Percentiles rank a stretch among this genome's conserved stretches.
These are phyloP conservation scores for Tetradesmus lagerheimii DNA, from an alignment of 139 green algal species.

Conservation along the genomic window DNA sequence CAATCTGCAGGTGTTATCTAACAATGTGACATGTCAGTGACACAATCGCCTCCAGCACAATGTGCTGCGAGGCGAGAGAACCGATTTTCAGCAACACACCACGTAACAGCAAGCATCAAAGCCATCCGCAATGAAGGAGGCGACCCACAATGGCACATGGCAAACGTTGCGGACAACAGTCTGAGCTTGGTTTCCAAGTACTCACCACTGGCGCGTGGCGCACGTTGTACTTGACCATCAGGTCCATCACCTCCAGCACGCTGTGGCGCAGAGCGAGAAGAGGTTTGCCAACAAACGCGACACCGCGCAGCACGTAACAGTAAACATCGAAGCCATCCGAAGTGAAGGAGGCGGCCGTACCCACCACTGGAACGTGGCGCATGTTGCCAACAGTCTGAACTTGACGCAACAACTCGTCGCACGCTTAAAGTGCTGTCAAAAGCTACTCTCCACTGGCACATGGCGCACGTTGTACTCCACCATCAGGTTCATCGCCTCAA, in stretches of 20 bases:
- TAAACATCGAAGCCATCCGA: too few species aligned
- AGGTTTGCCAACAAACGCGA: too few species aligned
- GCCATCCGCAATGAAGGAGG: too few species aligned
- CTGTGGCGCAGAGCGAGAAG: slow-evolving; percentile 37
- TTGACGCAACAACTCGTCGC: too few species aligned
- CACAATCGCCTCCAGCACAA: background rate
- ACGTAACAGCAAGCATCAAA: too few species aligned
- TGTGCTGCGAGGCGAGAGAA: background rate
- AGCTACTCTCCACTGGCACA: slow-evolving; percentile 38
- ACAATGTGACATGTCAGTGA: background rate
- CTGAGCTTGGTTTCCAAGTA: background rate
- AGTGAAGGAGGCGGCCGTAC: too few species aligned
- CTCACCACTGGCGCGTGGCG: slow-evolving; percentile 44
- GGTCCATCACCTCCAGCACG: slow-evolving; percentile 47
- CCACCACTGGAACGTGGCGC: too few species aligned
- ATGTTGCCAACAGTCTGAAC: too few species aligned
- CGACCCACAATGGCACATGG: background rate
- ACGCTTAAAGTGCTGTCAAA: too few species aligned
- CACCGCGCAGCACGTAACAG: too few species aligned
- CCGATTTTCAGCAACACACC: too few species aligned
- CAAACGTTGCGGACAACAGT: background rate
- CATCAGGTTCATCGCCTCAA: slow-evolving; percentile 31
- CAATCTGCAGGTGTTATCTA: slow-evolving; percentile 25
- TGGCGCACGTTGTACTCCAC: slow-evolving; percentile 40
- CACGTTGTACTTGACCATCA: slow-evolving; percentile 48